Evolutionary conservation across 108 stramenopile genomes (phyloP).

Genomic region (Poteriospumella lacustris): DNA sequence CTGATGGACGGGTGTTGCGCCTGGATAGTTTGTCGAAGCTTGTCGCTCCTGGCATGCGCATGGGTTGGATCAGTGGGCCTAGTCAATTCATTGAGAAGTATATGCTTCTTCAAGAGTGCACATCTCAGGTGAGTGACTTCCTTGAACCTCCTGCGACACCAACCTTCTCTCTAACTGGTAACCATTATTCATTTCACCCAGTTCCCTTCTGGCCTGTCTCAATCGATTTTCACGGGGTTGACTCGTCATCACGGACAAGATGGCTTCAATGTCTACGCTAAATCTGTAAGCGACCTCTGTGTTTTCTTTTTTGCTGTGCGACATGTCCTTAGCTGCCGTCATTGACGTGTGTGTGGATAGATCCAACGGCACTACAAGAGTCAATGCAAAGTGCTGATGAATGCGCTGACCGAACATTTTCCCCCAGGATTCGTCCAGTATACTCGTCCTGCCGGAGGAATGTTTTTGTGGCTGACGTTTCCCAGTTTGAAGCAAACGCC

Average conservation of each 20-base stretch:
- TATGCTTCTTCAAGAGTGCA: constrained; percentile 46
- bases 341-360: constrained; percentile 21
- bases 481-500: background rate
- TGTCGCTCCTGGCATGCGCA: constrained; percentile 56
- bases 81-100: constrained; percentile 42
- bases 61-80: constrained; percentile 59
- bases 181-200: constrained; percentile 20
- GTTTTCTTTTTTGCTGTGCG: too few relatives aligned
- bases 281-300: background rate
- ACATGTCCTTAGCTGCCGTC: background rate
- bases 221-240: constrained; percentile 44
- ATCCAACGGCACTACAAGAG: constrained; percentile 37
- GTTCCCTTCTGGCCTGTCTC: constrained; percentile 54
- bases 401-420: constrained; percentile 36
- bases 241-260: constrained; percentile 43
- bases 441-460: constrained; percentile 50
- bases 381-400: constrained; percentile 37
- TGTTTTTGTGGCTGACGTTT: constrained; percentile 57
- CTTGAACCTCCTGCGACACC: background rate
- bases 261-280: constrained; percentile 39
- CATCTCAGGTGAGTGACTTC: background rate
- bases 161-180: too few relatives aligned
- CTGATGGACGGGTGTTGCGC: constrained; percentile 58
- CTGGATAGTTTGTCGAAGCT: constrained; percentile 60
- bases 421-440: constrained; percentile 26